Evolutionary conservation across 495 filamentous ascomycete genomes (phyloP).

Genomic region (Aspergillus funiculosus): DNA sequence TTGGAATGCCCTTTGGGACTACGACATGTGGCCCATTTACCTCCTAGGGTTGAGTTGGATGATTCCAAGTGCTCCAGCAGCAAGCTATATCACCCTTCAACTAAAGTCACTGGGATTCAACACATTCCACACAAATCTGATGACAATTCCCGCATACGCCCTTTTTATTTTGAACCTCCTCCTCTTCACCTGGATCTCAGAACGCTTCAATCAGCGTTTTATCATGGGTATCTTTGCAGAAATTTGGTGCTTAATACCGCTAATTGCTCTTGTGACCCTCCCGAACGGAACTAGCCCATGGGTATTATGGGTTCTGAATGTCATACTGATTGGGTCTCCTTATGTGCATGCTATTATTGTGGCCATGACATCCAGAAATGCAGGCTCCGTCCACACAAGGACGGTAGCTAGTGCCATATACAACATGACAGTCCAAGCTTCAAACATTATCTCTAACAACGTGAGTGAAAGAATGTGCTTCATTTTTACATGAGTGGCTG

Average conservation of each 20-base stretch:
- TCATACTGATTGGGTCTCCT: constrained; percentile 51
- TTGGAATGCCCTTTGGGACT: constrained; percentile 57
- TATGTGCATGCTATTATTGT: constrained; percentile 64
- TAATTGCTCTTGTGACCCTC: constrained; percentile 46
- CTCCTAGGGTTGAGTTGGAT: constrained; percentile 52
- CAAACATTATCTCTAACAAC: constrained; percentile 58
- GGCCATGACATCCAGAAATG: constrained; percentile 59
- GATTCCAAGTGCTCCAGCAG: constrained; percentile 49
- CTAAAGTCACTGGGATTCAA: constrained; percentile 56
- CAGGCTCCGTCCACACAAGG: constrained; percentile 61
- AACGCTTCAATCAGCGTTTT: constrained; percentile 47
- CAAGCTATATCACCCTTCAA: constrained; percentile 57
- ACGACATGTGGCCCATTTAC: constrained; percentile 69
- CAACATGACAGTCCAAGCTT: constrained; percentile 69
- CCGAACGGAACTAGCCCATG: constrained; percentile 39
- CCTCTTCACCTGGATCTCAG: constrained; percentile 49
- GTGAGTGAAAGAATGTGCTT: constrained; percentile 27
- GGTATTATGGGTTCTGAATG: constrained; percentile 48
- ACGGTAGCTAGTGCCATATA: constrained; percentile 61
- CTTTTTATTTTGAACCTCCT: constrained; percentile 44
- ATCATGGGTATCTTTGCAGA: constrained; percentile 47
- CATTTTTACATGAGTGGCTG: too few species aligned
- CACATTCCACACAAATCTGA: constrained; percentile 62
- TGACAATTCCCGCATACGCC: constrained; percentile 58
- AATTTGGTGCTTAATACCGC: constrained; percentile 51